A percentile compares a stretch with the other conserved stretches of the same genome.
phyloP scores from a whole-genome alignment of 2,329 filamentous ascomycete species.

The Clarireedia homoeocarpa region DNA sequence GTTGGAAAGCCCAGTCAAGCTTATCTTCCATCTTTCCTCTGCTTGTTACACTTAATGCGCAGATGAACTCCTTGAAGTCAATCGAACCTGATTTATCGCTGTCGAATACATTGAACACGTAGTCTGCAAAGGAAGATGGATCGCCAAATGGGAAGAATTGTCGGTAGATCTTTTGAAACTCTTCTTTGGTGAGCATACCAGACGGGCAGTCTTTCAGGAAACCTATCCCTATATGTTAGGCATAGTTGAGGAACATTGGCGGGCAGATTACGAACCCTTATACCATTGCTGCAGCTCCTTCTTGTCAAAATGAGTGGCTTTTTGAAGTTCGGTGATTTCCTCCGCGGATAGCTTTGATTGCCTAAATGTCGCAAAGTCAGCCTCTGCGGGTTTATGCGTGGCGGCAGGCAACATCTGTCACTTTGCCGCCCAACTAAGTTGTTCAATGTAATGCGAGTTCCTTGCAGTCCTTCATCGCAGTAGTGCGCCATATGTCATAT shows the following conservation, averaged over 20 bases:
- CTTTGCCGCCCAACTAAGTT: not conserved
- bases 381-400: not conserved
- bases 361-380: conserved; percentile 39
- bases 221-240: conserved; percentile 43
- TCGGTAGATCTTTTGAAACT: conserved; percentile 99
- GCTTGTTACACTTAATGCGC: conserved; percentile 91
- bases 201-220: conserved; percentile 98
- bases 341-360: conserved; percentile 98
- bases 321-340: conserved; percentile 91
- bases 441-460: not conserved
- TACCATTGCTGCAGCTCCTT: conserved; percentile 99
- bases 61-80: conserved; percentile 99
- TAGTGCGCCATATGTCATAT: too few relatives aligned
- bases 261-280: conserved; percentile 61
- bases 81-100: conserved; percentile 95
- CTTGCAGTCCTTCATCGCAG: not conserved
- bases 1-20: conserved; percentile 97
- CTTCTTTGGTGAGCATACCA: conserved; percentile 93
- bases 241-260: conserved; percentile 11
- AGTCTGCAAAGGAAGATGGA: conserved; percentile 94
- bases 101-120: conserved; percentile 99
- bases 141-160: conserved; percentile 99
- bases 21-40: conserved; percentile 99
- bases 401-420: not conserved
- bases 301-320: conserved; percentile 98